phyloP scores from a whole-genome alignment of 805 yeast genomes.

The Kluyveromyces aestuarii region DNA sequence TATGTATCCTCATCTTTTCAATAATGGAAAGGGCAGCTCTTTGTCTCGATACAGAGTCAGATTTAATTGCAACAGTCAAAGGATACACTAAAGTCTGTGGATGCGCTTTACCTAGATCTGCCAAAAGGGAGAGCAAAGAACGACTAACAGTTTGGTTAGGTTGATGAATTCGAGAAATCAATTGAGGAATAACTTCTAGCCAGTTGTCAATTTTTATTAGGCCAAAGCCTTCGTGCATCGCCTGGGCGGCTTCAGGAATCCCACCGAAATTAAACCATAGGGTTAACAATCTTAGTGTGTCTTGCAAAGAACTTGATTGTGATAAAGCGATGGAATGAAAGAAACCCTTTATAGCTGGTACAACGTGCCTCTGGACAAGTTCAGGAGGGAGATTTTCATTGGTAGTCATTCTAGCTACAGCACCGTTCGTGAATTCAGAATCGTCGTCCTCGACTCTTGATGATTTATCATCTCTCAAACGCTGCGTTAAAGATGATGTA shows the following conservation, averaged over 20 bases:
- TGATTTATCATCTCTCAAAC: conserved; percentile 21
- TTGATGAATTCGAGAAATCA: conserved; percentile 93
- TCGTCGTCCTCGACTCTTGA: conserved; percentile 18
- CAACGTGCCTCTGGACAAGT: conserved; percentile 75
- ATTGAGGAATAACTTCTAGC: conserved; percentile 92
- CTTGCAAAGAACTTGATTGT: conserved; percentile 80
- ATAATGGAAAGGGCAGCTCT: conserved; percentile 86
- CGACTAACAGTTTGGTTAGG: conserved; percentile 79
- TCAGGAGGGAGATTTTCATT: conserved; percentile 32
- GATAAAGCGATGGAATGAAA: conserved; percentile 91
- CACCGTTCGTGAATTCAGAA: conserved; percentile 19
- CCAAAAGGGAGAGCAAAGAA: conserved; percentile 66
- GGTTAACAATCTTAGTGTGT: conserved; percentile 79
- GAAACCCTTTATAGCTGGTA: conserved; percentile 93
- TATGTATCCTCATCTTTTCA: conserved; percentile 85
- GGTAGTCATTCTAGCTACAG: neutral
- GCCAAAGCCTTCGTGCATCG: conserved; percentile 83
- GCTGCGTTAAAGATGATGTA: conserved; percentile 48
- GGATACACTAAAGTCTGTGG: conserved; percentile 97
- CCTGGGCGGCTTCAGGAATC: conserved; percentile 78
- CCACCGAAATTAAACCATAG: conserved; percentile 97
- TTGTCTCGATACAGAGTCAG: conserved; percentile 83
- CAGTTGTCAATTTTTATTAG: conserved; percentile 87
- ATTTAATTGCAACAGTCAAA: conserved; percentile 88
- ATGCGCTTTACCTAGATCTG: conserved; percentile 88